Percentiles rank a stretch among this genome's conserved stretches.
Conservation (phyloP, 1,284 basidiomycete genomes). For the Cutaneotrichosporon sp. region DNA sequence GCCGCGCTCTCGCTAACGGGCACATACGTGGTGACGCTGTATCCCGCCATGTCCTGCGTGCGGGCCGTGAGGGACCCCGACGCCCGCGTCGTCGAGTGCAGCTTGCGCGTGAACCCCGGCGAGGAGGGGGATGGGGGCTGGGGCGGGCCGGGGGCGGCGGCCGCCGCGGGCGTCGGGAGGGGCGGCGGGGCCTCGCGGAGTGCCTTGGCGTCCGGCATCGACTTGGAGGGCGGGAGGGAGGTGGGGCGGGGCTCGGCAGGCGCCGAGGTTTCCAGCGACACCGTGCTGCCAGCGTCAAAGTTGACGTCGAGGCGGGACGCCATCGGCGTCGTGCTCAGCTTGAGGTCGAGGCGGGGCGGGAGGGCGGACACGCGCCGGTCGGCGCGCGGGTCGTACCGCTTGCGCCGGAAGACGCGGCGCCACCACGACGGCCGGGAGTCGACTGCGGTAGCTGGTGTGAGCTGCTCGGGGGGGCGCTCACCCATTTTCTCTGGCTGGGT, state of each 20-base stretch:
- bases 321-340: not conserved
- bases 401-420: slow-evolving; percentile 3
- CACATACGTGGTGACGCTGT: slow-evolving; percentile 4
- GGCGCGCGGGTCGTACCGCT: not conserved
- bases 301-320: not conserved
- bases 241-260: not conserved
- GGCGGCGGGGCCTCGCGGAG: not conserved
- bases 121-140: no score
- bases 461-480: not conserved
- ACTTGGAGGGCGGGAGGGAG: not conserved
- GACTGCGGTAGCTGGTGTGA: not conserved
- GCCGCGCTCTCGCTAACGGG: not conserved
- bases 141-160: not conserved
- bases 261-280: not conserved
- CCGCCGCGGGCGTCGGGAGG: not conserved
- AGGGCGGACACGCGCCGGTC: not conserved
- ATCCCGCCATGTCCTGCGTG: not conserved
- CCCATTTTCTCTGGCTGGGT: not conserved
- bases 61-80: not conserved
- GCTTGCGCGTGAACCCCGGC: not conserved
- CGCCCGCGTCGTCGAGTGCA: slow-evolving; percentile 2
- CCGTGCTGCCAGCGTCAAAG: not conserved
- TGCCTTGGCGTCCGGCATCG: not conserved
- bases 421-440: slow-evolving; percentile 1
- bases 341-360: slow-evolving; percentile 1